Evolutionary conservation across 345 rosid species (phyloP).

Genomic region (Gossypium mustelinum): DNA sequence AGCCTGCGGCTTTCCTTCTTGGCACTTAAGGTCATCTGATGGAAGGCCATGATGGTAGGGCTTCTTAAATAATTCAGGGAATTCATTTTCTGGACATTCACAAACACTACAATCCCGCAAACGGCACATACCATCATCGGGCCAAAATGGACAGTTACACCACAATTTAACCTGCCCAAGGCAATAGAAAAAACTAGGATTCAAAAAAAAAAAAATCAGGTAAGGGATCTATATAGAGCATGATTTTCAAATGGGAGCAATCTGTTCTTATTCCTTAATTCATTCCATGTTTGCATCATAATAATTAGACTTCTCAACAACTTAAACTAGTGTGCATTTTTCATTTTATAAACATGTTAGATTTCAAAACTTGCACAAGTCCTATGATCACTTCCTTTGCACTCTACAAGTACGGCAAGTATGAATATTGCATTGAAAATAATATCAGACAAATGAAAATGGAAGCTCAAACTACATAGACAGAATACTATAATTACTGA

Average conservation of each 20-base stretch:
- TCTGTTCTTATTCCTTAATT: neutral
- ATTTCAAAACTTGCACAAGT: conserved; percentile 3
- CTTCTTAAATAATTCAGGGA: conserved; percentile 62
- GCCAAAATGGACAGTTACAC: conserved; percentile 99
- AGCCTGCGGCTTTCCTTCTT: conserved; percentile 94
- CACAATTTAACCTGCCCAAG: conserved; percentile 71
- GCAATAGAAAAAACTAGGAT: neutral
- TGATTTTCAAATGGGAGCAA: neutral
- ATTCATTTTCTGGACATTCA: conserved; percentile 91
- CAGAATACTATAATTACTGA: neutral
- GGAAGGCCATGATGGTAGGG: conserved; percentile 50
- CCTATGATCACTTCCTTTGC: neutral
- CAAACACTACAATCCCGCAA: conserved; percentile 96
- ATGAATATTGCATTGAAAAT: neutral
- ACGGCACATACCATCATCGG: conserved; percentile 92
- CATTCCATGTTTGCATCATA: neutral
- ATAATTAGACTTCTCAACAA: neutral
- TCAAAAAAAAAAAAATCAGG: conserved; percentile 1
- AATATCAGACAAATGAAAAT: neutral
- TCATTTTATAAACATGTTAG: neutral
- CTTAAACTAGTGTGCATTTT: neutral
- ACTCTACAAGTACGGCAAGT: neutral
- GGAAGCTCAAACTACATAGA: neutral
- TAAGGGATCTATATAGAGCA: neutral
- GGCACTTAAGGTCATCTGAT: conserved; percentile 64